These are phyloP conservation scores for Coprinopsis cinerea DNA, from an alignment of 768 basidiomycete species.

Conservation along the genomic window DNA sequence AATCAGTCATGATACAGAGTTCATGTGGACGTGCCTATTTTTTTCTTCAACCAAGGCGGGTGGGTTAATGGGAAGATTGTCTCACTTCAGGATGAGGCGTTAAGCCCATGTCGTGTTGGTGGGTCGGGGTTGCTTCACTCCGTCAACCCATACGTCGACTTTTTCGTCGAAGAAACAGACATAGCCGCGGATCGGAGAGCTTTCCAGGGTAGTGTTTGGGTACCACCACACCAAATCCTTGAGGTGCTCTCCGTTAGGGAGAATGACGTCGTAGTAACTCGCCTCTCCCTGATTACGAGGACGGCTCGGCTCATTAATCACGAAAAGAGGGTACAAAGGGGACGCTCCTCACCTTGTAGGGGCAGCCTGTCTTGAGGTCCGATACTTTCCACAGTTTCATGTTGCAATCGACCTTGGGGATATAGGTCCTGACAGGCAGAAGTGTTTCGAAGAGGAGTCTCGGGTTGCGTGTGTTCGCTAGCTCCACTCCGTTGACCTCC, in stretches of 20 bases:
- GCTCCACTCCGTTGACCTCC: slow-evolving; percentile 55
- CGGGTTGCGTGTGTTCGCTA: slow-evolving; percentile 52
- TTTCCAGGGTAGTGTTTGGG: slow-evolving; percentile 45
- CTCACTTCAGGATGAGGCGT: neutral
- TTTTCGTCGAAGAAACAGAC: slow-evolving; percentile 64
- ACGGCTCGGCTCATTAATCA: neutral
- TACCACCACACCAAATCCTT: slow-evolving; percentile 64
- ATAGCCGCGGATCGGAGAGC: slow-evolving; percentile 42
- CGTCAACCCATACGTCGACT: slow-evolving; percentile 61
- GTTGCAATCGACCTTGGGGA: slow-evolving; percentile 50
- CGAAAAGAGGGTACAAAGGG: neutral
- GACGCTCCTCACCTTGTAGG: slow-evolving; percentile 60
- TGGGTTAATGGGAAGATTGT: too few relatives aligned
- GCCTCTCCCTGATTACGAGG: slow-evolving; percentile 44
- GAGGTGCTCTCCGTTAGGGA: slow-evolving; percentile 33
- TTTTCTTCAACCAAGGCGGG: too few relatives aligned
- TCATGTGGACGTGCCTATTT: too few relatives aligned
- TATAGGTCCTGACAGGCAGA: slow-evolving; percentile 52
- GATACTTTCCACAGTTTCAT: slow-evolving; percentile 47
- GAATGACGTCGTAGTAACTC: slow-evolving; percentile 49
- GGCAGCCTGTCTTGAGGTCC: slow-evolving; percentile 42
- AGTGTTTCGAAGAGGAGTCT: slow-evolving; percentile 54
- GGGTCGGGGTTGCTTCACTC: slow-evolving; percentile 40
- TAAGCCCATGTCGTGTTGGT: neutral
- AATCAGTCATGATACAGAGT: too few relatives aligned